Base-by-base conservation (phyloP, 2,329 filamentous ascomycete genomes). In the Tetracladium maxilliforme region DNA sequence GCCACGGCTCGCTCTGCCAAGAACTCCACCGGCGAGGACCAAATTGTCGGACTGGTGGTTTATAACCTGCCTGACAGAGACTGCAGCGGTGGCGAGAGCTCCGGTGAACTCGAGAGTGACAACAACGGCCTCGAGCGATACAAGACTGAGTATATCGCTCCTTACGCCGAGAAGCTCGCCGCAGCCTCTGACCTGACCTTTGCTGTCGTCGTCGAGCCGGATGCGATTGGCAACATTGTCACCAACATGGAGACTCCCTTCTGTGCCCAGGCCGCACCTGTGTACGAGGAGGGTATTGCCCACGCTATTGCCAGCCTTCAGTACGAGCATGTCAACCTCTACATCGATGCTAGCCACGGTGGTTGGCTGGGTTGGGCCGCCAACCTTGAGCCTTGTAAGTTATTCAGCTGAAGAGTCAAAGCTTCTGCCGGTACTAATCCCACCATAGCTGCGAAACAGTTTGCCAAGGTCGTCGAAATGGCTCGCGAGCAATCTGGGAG, bases 11-110 rank as follows among this genome's bases (percentile, higher is more conserved):
- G 52, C 16, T 35, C 36, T 6, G 42, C 34, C n/a, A 44, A 55
- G 37, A 32, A 39, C n/a, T 29, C 30, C 14, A 47, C 48, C 3
- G 43, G 46, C 21, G 39, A 46, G 33, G 42, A 51, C 32, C 41
- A 55, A 34, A 50, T 58, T 23, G 42, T 59, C 5, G 50, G 53
- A 6, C 37, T 60, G 13, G 52, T 60, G 10, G 40, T 58, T 5
- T 59, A 59, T 38, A 51, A 59, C 33, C 42, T 60, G 2, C 53
- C 54, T 6, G 54, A 57, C 30, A 39, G 56, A 4, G 56, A 60
- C 39, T 60, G 55, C 43, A 47, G 45, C n/a, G 52, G 49, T 5
- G 54, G 51, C 14, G 51, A 55, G 33, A 49, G 44, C 10, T 45
- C 47, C 1, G 54, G 54, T n/a, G 55, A 58, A 34, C 46, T 58